Conservation (phyloP, 163 green algal genomes). For the Scenedesmus sp. region DNA sequence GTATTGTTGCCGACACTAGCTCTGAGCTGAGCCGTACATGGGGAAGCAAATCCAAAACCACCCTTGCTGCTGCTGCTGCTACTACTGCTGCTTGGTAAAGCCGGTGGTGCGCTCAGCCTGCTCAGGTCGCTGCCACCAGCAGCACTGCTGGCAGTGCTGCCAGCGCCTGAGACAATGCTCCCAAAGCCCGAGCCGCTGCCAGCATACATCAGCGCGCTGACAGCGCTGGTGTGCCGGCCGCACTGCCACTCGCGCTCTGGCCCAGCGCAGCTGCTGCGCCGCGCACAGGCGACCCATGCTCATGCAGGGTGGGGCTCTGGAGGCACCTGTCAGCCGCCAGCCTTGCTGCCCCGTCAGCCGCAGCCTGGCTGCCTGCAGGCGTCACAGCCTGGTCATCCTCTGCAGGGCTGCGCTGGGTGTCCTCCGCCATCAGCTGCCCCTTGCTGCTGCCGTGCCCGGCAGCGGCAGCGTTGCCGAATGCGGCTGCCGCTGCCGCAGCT, state of each 20-base stretch:
- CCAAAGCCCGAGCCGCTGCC: background rate
- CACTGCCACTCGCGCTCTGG: background rate
- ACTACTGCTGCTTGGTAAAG: background rate
- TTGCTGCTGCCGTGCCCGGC: background rate
- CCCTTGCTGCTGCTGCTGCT: background rate
- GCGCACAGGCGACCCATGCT: background rate
- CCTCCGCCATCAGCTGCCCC: background rate
- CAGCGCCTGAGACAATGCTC: background rate
- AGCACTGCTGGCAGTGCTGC: background rate
- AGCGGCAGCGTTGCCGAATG: background rate
- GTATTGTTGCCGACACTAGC: background rate
- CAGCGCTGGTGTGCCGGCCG: background rate
- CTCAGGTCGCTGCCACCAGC: background rate
- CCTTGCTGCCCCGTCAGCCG: background rate
- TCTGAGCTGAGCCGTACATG: background rate
- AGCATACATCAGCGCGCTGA: background rate
- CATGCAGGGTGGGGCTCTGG: background rate
- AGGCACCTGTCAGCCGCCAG: background rate
- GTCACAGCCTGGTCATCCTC: constrained; percentile 32
- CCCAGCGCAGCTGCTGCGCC: background rate
- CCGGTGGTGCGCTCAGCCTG: background rate
- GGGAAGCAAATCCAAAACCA: background rate
- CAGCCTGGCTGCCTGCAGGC: background rate
- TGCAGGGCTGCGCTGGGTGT: constrained; percentile 2
- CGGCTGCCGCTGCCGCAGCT: background rate